These are phyloP conservation scores for Sinapis alba DNA, from an alignment of 441 rosid genomes.

Conservation along the genomic window DNA sequence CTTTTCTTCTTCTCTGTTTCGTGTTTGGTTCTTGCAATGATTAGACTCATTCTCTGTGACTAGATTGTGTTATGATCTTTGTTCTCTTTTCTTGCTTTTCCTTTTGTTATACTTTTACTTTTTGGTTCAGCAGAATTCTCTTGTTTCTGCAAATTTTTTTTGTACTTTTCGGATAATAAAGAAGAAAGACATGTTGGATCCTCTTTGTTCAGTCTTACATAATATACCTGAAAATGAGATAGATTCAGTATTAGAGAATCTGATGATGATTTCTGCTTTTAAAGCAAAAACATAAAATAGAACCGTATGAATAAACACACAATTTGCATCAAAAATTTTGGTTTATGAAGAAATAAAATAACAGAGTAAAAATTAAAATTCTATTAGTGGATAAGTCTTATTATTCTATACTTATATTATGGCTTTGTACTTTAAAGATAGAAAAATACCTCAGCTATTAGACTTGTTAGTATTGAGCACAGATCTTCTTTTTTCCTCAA, in stretches of 20 bases:
- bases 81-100: background rate
- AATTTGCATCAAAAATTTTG: too few species aligned
- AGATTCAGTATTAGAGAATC: background rate
- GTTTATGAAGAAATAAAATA: too few species aligned
- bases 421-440: too few species aligned
- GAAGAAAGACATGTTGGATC: background rate
- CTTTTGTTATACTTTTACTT: background rate
- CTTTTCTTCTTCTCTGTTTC: conserved; percentile 75
- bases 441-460: too few species aligned
- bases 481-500: too few species aligned
- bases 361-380: too few species aligned
- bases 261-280: background rate
- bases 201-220: background rate
- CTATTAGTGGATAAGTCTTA: too few species aligned
- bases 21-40: conserved; percentile 71
- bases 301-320: too few species aligned
- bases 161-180: conserved; percentile 13
- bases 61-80: conserved; percentile 16
- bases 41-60: conserved; percentile 69
- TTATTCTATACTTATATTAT: too few species aligned
- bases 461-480: too few species aligned
- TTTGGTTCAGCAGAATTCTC: conserved; percentile 35
- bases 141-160: conserved; percentile 35
- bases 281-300: background rate
- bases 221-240: background rate